Percentiles rank a stretch among this genome's conserved stretches.
Evolutionary conservation across 176 grass and related monocot genomes (phyloP).

Genomic region (Urochloa ruziziensis): DNA sequence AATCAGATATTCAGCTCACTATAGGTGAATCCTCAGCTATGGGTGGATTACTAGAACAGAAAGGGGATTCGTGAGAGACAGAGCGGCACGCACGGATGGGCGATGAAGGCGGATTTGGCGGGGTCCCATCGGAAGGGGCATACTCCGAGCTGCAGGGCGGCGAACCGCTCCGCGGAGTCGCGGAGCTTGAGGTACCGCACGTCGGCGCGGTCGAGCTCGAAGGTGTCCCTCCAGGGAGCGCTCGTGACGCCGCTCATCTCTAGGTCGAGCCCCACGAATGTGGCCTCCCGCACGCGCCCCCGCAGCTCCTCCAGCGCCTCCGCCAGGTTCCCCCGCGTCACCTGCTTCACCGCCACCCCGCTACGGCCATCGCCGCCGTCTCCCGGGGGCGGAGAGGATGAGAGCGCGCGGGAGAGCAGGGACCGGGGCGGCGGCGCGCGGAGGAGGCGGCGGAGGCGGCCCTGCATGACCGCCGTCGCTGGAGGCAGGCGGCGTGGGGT

Average conservation of each 20-base stretch:
- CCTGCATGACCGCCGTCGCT: constrained; percentile 33
- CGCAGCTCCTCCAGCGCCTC: constrained; percentile 58
- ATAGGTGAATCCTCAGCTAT: not conserved
- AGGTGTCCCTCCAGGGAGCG: constrained; percentile 76
- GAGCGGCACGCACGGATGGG: constrained; percentile 55
- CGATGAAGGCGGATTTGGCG: constrained; percentile 51
- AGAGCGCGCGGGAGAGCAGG: constrained; percentile 29
- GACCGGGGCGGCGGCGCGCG: constrained; percentile 12
- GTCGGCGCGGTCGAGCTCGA: constrained; percentile 81
- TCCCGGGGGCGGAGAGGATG: constrained; percentile 9
- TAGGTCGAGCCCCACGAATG: constrained; percentile 78
- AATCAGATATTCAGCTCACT: not conserved
- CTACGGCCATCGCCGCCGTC: not conserved
- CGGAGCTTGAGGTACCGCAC: constrained; percentile 83
- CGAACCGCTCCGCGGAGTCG: constrained; percentile 71
- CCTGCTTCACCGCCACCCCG: constrained; percentile 74
- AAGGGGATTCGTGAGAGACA: not conserved
- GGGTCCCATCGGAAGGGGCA: constrained; percentile 93
- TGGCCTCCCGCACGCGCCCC: constrained; percentile 53
- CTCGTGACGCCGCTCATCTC: constrained; percentile 93
- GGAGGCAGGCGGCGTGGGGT: not conserved
- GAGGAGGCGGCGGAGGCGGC: constrained; percentile 39
- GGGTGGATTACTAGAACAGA: not conserved
- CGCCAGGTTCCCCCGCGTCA: constrained; percentile 63
- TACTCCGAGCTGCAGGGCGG: constrained; percentile 76